Base-by-base conservation (phyloP, 441 rosid species). In the Viola pubescens region DNA sequence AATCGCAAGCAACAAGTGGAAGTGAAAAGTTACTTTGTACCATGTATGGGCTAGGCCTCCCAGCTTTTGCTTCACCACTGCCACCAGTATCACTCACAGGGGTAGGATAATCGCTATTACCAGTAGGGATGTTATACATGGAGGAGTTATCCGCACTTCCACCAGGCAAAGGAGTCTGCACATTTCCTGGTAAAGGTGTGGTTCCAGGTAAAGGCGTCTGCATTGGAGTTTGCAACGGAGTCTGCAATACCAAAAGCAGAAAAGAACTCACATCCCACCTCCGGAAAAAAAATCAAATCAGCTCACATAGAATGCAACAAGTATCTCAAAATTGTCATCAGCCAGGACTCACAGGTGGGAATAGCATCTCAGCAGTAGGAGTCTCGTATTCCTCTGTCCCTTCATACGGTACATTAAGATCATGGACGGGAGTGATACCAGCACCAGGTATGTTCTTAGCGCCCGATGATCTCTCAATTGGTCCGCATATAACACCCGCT, bases 351-450 rank as follows among this genome's bases (percentile, higher is more conserved):
- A 94, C 99, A 5, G 97, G 96, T 70, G 99, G 91, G 56, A 90
- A 90, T 58, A 90, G 90, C 61, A 90, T 82, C 54, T 90, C 99
- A 65, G 94, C 91, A 1, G 99, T 94, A 11, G 99, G 99, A 54
- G 97, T 94, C 74, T 94, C 97, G 6, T 81, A 94, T 75, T 94
- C 99, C 74, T 94, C 99, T 0, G 89, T 71, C 53, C 87, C 97
- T 65, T 94, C 90, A 57, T 94, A 94, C 0, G 97, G 99, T 34
- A 88, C 99, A 79, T 94, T 94, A 40, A 94, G 89, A 74, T 94
- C 99, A 43, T 86, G 96, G 9, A 87, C 91, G 0, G 95, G 89
- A 44, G 95, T 81, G 59, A 82, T 49, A 10, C 74, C 77, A 52
- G 85, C 85, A 39, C 87, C 95, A 8, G 85, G 79, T 0, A 72